Base-by-base conservation (phyloP, 2,329 filamentous ascomycete species). In the Amauroascus niger region DNA sequence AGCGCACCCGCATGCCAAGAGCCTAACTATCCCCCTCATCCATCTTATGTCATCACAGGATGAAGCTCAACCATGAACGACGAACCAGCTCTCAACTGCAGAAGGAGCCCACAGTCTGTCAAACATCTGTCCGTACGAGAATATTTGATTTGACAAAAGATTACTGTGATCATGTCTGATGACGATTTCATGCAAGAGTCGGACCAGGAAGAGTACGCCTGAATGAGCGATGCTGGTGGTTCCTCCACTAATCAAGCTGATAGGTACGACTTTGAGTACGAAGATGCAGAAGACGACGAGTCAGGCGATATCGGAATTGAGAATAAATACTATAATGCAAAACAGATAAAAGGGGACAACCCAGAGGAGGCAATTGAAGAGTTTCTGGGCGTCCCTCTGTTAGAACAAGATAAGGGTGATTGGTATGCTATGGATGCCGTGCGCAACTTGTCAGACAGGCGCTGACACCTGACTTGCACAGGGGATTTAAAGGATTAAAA, bases 311-410 rank as follows among this genome's bases (percentile, higher is more conserved):
- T 96, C 63, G 89, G 91, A 61, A 94, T 97, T 68, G 93, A 98
- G 70, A 98, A 98, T 76, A 96, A 95, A 74, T 98, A 98, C 76
- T 98, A 97, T 79, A 97, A 96, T 72, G 93, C 93, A 41, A 98
- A 98, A 73, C 91, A 97, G 74, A 83, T 95, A 67, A 98, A 97
- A 76, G 77, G 78, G 41, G 84, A 84, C 58, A 88, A 90, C 55
- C 89, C 91, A 0, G 82, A 93, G 64, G 88, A 88, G 62, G 93
- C 93, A 1, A 86, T 98, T 53, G 82, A 84, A 33, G 91, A 97
- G 68, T 98, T 98, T 64, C 74, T 97, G n/a, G 86, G 82, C 30
- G 85, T 98, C 58, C 89, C 88, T 4, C 76, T 80, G 13, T 70
- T 96, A 44, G 91, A 98, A 70, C 73, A 83, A 52, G 88, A 95